A percentile compares a stretch with the other conserved stretches of the same genome.
Evolutionary conservation across 1,139 yeast species (phyloP).

Genomic region (Pichia terricola): DNA sequence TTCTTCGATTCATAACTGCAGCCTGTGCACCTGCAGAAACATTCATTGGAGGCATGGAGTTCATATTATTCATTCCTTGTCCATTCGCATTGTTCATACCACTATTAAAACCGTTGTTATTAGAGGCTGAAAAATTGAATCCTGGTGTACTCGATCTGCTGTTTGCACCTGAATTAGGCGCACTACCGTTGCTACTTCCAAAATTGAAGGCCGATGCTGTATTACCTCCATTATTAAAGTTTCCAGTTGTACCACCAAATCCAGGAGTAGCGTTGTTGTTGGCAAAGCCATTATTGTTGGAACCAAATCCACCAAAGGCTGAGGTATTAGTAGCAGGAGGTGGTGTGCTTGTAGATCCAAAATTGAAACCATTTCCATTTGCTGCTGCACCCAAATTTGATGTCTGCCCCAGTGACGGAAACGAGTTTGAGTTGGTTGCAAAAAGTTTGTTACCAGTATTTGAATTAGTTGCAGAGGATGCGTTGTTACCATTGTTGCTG

Average conservation of each 20-base stretch:
- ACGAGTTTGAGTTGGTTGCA: slow-evolving; percentile 1
- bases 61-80: not conserved
- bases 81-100: not conserved
- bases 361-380: not conserved
- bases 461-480: not conserved
- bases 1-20: slow-evolving; percentile 3
- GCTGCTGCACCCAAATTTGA: not conserved
- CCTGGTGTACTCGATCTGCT: slow-evolving; percentile 22
- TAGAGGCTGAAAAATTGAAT: slow-evolving; percentile 22
- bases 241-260: too few species aligned
- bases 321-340: not conserved
- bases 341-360: not conserved
- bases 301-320: not conserved
- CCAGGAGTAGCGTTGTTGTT: not conserved
- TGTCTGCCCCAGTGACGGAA: not conserved
- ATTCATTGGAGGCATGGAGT: not conserved
- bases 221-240: not conserved
- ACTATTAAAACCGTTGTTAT: not conserved
- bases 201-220: slow-evolving; percentile 1
- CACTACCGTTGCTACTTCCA: slow-evolving; percentile 1
- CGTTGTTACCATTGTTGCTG: not conserved
- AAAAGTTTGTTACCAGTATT: not conserved
- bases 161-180: slow-evolving; percentile 4
- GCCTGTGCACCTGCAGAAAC: slow-evolving; percentile 7
- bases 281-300: not conserved